A percentile compares a stretch with the other conserved stretches of the same genome.
These are phyloP conservation scores for Cucumis hystrix DNA, from an alignment of 306 rosid genomes.

Conservation along the genomic window DNA sequence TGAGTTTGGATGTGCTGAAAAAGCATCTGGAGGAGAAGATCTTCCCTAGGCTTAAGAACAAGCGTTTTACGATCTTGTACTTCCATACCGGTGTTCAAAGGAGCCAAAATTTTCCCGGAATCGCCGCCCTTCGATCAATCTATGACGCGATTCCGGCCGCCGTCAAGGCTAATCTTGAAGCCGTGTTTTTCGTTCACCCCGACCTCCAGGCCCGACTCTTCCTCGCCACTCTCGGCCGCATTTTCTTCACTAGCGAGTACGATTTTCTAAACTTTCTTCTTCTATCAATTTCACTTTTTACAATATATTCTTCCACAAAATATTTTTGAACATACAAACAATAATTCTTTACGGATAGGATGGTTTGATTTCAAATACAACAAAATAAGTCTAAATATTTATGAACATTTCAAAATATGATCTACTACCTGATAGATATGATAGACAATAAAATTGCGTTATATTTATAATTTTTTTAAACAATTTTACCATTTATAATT, in stretches of 20 bases:
- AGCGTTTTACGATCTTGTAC: conserved; percentile 54
- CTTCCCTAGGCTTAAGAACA: conserved; percentile 47
- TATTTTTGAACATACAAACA: background rate
- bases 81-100: conserved; percentile 71
- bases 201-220: conserved; percentile 76
- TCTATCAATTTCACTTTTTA: background rate
- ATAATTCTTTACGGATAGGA: too few species aligned
- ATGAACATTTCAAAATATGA: too few species aligned
- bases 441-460: too few species aligned
- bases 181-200: conserved; percentile 72
- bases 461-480: too few species aligned
- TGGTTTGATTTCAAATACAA: too few species aligned
- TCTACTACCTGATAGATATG: too few species aligned
- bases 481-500: too few species aligned
- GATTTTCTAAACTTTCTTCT: background rate
- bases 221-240: conserved; percentile 83
- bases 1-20: conserved; percentile 50
- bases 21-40: conserved; percentile 58
- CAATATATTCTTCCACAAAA: background rate
- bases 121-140: conserved; percentile 56
- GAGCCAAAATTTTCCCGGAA: conserved; percentile 77
- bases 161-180: conserved; percentile 65
- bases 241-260: conserved; percentile 72
- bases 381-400: too few species aligned
- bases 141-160: conserved; percentile 64